These are phyloP conservation scores for Aspergillus nidulans DNA, from an alignment of 495 filamentous ascomycete genomes.

Conservation along the genomic window DNA sequence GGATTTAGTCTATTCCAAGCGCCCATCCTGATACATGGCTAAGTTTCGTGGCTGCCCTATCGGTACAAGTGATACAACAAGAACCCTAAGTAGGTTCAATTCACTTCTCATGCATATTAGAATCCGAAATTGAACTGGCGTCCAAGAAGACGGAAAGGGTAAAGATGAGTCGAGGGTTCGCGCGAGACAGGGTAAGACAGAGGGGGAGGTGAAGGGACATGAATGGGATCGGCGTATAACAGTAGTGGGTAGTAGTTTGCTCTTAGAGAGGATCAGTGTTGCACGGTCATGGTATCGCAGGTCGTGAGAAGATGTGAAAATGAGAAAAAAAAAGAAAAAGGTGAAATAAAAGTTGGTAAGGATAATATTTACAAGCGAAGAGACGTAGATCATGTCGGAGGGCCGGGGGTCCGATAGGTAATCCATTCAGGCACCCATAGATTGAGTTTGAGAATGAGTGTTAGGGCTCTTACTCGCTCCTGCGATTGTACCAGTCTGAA, in stretches of 20 bases:
- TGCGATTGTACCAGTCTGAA: constrained; percentile 34
- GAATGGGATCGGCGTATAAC: neutral
- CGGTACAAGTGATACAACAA: constrained; percentile 37
- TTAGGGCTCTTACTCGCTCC: constrained; percentile 42
- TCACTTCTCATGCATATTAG: constrained; percentile 4
- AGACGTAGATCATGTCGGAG: neutral
- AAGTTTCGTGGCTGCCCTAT: constrained; percentile 26
- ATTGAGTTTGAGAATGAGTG: constrained; percentile 41
- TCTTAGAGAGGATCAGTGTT: neutral
- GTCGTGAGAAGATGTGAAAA: neutral
- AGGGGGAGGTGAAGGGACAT: neutral
- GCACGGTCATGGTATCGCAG: neutral
- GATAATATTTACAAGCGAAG: constrained; percentile 40
- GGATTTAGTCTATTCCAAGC: constrained; percentile 24
- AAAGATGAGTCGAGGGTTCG: neutral
- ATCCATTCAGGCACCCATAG: constrained; percentile 30
- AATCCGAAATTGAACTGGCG: neutral
- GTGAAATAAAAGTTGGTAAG: constrained; percentile 13
- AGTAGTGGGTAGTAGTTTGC: neutral
- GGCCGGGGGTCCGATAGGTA: neutral
- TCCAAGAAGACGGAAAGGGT: neutral
- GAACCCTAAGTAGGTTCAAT: neutral
- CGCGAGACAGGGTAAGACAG: neutral
- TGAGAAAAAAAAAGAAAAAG: neutral
- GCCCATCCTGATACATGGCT: constrained; percentile 19